Evolutionary conservation across 257 asterid species (phyloP).

Genomic region (Nemophila menziesii): DNA sequence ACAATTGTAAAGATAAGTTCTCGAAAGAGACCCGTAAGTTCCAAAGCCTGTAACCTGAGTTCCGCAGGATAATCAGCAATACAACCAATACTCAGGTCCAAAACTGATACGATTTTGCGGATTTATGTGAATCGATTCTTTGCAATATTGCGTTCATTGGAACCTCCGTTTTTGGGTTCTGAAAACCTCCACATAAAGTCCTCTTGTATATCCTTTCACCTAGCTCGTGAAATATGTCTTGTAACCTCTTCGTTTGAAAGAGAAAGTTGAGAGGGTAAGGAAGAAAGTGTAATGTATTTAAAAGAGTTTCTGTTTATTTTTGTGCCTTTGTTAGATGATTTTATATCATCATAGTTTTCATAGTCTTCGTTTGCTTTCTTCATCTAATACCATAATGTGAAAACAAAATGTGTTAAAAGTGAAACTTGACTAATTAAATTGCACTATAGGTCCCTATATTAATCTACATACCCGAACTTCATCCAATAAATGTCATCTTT

Average conservation of each 20-base stretch:
- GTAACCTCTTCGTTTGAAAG: conserved; percentile 22
- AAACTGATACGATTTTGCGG: conserved; percentile 60
- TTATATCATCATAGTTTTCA: conserved; percentile 26
- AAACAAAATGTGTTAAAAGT: background rate
- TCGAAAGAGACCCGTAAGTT: conserved; percentile 75
- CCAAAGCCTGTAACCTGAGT: conserved; percentile 79
- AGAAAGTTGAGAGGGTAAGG: conserved; percentile 24
- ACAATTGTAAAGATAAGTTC: conserved; percentile 10
- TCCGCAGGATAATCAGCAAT: conserved; percentile 79
- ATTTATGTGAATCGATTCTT: conserved; percentile 72
- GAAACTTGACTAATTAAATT: background rate
- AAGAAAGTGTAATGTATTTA: conserved; percentile 6
- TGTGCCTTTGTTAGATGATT: too few relatives aligned
- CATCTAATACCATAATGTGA: conserved; percentile 32
- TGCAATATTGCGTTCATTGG: conserved; percentile 49
- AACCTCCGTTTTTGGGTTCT: conserved; percentile 66
- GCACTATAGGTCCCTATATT: too few relatives aligned
- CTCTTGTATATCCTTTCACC: conserved; percentile 36
- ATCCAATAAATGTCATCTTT: conserved; percentile 87
- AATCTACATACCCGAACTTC: conserved; percentile 47
- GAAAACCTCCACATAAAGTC: conserved; percentile 82
- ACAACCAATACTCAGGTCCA: conserved; percentile 88
- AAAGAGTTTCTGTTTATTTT: too few relatives aligned
- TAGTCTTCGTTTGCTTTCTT: conserved; percentile 51
- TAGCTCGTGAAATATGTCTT: conserved; percentile 15